phyloP scores from a whole-genome alignment of 306 rosid species.

The Leucaena leucocephala region DNA sequence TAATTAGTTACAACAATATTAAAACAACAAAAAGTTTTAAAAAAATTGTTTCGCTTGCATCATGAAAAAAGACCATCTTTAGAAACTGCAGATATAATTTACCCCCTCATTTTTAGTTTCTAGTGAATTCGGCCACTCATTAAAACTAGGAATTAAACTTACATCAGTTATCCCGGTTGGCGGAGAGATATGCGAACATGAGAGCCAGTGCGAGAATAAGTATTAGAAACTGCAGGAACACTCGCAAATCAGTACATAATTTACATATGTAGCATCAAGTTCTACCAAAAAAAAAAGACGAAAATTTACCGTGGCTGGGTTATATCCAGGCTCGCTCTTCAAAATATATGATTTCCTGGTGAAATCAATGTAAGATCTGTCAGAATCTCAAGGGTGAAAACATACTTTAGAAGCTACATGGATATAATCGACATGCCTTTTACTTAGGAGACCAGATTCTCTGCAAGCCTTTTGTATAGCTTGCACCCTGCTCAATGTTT shows the following conservation, averaged over 20 bases:
- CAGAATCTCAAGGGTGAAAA: slow-evolving; percentile 34
- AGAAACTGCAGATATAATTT: background rate
- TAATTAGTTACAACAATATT: background rate
- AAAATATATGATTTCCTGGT: slow-evolving; percentile 67
- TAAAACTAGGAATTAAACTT: slow-evolving; percentile 38
- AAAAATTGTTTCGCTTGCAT: background rate
- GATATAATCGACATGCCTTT: slow-evolving; percentile 51
- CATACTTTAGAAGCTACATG: slow-evolving; percentile 30
- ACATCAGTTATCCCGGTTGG: slow-evolving; percentile 55
- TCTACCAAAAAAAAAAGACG: background rate
- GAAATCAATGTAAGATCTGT: slow-evolving; percentile 34
- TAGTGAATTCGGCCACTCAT: background rate
- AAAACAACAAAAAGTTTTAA: background rate
- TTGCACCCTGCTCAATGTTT: slow-evolving; percentile 78
- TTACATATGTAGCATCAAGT: slow-evolving; percentile 3
- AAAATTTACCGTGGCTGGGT: slow-evolving; percentile 56
- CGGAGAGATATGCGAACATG: slow-evolving; percentile 58
- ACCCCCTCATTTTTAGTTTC: background rate
- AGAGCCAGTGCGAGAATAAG: slow-evolving; percentile 55
- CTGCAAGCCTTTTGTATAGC: slow-evolving; percentile 75
- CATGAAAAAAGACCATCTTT: background rate
- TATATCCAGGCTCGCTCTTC: slow-evolving; percentile 42
- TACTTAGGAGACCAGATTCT: slow-evolving; percentile 73
- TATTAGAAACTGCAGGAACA: slow-evolving; percentile 62
- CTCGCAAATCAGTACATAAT: slow-evolving; percentile 31